Conservation (phyloP, 345 rosid species). For the Hibiscus tridactylites region DNA sequence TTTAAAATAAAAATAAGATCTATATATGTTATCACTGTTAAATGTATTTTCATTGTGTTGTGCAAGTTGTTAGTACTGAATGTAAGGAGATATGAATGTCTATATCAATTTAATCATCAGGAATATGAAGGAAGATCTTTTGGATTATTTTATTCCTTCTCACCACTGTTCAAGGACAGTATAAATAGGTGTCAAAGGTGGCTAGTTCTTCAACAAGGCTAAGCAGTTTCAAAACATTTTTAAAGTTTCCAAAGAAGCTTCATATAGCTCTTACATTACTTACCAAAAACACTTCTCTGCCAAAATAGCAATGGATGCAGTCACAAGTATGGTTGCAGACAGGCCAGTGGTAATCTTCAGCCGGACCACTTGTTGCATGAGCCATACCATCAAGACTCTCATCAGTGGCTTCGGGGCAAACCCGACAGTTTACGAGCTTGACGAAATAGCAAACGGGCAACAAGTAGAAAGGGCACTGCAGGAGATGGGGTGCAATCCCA, state of each 20-base stretch:
- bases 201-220: constrained; percentile 9
- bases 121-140: constrained; percentile 11
- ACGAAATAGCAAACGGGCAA: constrained; percentile 43
- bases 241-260: constrained; percentile 3
- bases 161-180: constrained; percentile 3
- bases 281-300: neutral
- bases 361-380: constrained; percentile 64
- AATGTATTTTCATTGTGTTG: neutral
- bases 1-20: neutral
- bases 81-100: neutral
- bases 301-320: constrained; percentile 25
- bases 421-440: constrained; percentile 63
- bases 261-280: neutral
- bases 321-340: constrained; percentile 48
- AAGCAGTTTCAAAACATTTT: neutral
- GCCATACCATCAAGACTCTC: constrained; percentile 57
- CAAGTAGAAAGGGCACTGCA: constrained; percentile 48
- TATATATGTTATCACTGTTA: neutral
- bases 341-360: constrained; percentile 84
- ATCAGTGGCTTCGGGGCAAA: constrained; percentile 66
- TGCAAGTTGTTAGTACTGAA: neutral
- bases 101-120: constrained; percentile 4
- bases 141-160: constrained; percentile 5
- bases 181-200: constrained; percentile 20
- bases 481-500: constrained; percentile 54